Conservation (phyloP, 768 basidiomycete species). For the Suillus brevipes region DNA sequence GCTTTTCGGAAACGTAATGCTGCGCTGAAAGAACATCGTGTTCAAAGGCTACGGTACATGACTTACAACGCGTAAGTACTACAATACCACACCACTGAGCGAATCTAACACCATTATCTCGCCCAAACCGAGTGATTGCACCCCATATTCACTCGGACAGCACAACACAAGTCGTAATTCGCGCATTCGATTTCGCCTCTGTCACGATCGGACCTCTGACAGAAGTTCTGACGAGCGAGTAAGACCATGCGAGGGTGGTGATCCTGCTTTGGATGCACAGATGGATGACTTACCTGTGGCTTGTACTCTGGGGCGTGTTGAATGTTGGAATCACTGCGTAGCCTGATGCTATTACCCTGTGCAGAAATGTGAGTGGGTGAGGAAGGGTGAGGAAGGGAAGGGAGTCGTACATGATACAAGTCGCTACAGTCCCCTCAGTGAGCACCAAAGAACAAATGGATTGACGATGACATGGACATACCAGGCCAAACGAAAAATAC, state of each 20-base stretch:
- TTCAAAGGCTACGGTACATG: neutral
- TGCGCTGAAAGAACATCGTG: no score
- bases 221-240: neutral
- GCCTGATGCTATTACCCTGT: neutral
- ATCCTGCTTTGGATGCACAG: neutral
- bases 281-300: neutral
- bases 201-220: neutral
- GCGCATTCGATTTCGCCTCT: neutral
- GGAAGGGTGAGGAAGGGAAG: no score
- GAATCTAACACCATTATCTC: neutral
- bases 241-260: neutral
- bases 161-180: neutral
- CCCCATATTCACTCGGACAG: neutral
- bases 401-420: neutral
- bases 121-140: neutral
- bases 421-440: neutral
- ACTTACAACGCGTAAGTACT: neutral
- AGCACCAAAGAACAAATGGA: neutral
- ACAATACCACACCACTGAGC: neutral
- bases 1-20: no score
- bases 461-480: neutral
- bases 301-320: neutral
- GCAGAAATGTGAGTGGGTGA: neutral
- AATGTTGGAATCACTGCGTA: neutral
- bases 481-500: neutral